Conservation (phyloP, 2,329 filamentous ascomycete genomes). For the Cordyceps cateniannulata region DNA sequence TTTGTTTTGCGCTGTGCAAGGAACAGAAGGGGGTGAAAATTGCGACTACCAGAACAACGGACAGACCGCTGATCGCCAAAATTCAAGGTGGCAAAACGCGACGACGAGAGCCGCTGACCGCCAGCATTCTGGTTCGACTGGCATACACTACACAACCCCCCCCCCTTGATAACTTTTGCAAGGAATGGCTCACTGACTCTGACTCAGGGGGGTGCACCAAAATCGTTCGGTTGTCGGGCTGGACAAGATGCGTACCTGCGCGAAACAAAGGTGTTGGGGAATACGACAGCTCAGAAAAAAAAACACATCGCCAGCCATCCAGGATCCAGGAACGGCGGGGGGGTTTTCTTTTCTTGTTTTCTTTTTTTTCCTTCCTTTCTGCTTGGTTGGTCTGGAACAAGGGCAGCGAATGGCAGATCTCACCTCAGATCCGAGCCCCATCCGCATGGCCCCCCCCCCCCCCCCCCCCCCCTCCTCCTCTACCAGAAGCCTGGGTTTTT, state of each 20-base stretch:
- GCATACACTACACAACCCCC: too few relatives aligned
- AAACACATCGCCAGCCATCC: neutral
- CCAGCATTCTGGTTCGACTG: neutral
- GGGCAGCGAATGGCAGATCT: conserved; percentile 7
- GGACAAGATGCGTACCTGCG: neutral
- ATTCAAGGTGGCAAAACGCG: neutral
- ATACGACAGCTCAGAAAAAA: conserved; percentile 7
- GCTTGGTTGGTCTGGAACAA: neutral
- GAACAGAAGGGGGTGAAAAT: neutral
- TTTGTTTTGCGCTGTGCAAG: neutral
- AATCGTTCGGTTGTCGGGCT: neutral
- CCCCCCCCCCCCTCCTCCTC: neutral
- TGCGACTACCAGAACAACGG: neutral
- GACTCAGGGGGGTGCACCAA: neutral
- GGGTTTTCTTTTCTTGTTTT: neutral
- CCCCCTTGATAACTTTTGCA: neutral
- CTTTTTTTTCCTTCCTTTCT: neutral
- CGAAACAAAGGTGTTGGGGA: neutral
- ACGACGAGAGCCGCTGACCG: neutral
- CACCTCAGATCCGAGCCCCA: conserved; percentile 10
- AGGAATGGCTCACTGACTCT: conserved; percentile 3
- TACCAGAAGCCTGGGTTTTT: neutral
- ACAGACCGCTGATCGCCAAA: conserved; percentile 2
- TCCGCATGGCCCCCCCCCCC: neutral
- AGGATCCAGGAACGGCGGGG: neutral